These are phyloP conservation scores for Glonium stellatum DNA, from an alignment of 495 filamentous ascomycete species.

Conservation along the genomic window DNA sequence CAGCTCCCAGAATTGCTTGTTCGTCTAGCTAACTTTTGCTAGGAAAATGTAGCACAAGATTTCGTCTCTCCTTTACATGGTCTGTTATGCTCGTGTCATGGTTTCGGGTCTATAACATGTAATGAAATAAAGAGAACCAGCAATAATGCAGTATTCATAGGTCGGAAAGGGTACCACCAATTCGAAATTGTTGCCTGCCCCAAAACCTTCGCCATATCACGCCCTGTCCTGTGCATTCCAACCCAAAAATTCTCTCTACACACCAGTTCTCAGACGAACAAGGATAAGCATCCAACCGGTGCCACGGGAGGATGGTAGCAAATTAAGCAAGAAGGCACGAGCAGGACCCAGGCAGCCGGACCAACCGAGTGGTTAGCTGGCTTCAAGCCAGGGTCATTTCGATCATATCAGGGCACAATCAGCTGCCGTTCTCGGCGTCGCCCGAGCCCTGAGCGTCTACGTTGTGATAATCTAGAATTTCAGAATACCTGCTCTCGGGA, in stretches of 20 bases:
- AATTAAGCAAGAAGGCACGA: not conserved
- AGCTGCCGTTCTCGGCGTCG: constrained; percentile 25
- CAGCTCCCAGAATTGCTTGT: no score
- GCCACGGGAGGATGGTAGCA: not conserved
- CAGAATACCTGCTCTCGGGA: constrained; percentile 72
- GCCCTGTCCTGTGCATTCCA: constrained; percentile 5
- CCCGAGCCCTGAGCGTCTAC: constrained; percentile 49
- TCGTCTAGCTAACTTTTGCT: no score
- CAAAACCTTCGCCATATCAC: constrained; percentile 10
- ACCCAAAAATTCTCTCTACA: constrained; percentile 5
- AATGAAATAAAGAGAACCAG: not conserved
- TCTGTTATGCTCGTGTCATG: not conserved
- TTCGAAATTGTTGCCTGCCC: not conserved
- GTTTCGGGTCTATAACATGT: not conserved
- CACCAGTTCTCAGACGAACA: constrained; percentile 4
- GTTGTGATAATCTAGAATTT: constrained; percentile 98
- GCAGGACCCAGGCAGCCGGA: not conserved
- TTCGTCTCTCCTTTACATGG: not conserved
- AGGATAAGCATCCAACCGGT: not conserved
- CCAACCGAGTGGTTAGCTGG: not conserved
- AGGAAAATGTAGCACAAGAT: not conserved
- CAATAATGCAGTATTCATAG: constrained; percentile 1
- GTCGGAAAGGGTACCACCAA: not conserved
- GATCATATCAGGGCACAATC: not conserved
- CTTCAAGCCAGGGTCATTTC: not conserved